These are phyloP conservation scores for Claviceps maximensis DNA, from an alignment of 2,329 filamentous ascomycete species.

Conservation along the genomic window DNA sequence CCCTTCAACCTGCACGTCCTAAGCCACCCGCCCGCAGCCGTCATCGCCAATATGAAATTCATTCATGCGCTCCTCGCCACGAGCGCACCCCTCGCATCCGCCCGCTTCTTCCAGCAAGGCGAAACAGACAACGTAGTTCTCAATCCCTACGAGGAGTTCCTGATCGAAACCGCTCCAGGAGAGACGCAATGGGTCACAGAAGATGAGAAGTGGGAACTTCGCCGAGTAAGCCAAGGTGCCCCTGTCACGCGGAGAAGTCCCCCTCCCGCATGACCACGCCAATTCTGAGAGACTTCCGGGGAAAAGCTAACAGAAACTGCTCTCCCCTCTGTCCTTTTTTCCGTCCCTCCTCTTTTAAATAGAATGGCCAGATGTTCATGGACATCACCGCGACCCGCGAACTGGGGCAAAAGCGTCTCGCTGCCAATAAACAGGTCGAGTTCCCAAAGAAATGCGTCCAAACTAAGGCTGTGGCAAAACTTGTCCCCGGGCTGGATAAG, in stretches of 20 bases:
- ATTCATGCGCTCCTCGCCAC: slow-evolving; percentile 38
- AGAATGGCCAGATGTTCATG: slow-evolving; percentile 84
- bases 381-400: slow-evolving; percentile 72
- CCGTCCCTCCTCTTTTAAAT: background rate
- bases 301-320: background rate
- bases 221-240: slow-evolving; percentile 45
- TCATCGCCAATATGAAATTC: slow-evolving; percentile 33
- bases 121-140: slow-evolving; percentile 40
- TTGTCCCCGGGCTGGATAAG: slow-evolving; percentile 60
- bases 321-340: background rate
- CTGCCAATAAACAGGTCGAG: slow-evolving; percentile 25
- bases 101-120: slow-evolving; percentile 41
- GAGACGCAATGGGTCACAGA: slow-evolving; percentile 81
- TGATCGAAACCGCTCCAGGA: slow-evolving; percentile 76
- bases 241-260: background rate
- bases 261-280: background rate
- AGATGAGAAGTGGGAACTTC: slow-evolving; percentile 86
- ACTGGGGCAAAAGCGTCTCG: slow-evolving; percentile 32
- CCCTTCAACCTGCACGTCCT: background rate
- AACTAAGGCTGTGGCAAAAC: slow-evolving; percentile 50
- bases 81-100: slow-evolving; percentile 37
- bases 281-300: background rate
- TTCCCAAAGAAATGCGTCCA: slow-evolving; percentile 56
- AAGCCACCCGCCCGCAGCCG: background rate
- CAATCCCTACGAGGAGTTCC: slow-evolving; percentile 34